phyloP scores from a whole-genome alignment of 176 grass and related monocot species.

The Oryza punctata region DNA sequence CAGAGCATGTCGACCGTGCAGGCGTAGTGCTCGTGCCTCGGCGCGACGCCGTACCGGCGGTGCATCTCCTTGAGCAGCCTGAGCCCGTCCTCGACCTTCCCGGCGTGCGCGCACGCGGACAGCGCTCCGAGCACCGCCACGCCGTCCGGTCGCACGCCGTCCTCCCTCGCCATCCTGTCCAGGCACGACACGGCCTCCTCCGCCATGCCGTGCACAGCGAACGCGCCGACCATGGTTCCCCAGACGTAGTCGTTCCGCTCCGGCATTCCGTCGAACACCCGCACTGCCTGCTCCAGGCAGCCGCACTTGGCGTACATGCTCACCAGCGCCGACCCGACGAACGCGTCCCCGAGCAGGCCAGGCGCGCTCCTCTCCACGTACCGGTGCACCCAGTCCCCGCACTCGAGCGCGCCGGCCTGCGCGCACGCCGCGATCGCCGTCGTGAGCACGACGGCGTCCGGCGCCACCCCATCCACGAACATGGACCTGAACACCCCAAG shows the following conservation, averaged over 20 bases:
- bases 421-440: slow-evolving; percentile 66
- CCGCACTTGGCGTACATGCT: slow-evolving; percentile 93
- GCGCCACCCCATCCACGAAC: slow-evolving; percentile 47
- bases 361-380: slow-evolving; percentile 45
- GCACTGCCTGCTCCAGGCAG: slow-evolving; percentile 51
- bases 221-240: slow-evolving; percentile 75
- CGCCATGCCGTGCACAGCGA: slow-evolving; percentile 68
- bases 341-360: slow-evolving; percentile 49
- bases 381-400: slow-evolving; percentile 63
- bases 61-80: slow-evolving; percentile 58
- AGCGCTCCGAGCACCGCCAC: slow-evolving; percentile 63
- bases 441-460: slow-evolving; percentile 69
- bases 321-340: slow-evolving; percentile 71
- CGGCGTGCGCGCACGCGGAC: slow-evolving; percentile 66
- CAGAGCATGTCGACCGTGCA: slow-evolving; percentile 90
- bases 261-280: slow-evolving; percentile 72
- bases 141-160: slow-evolving; percentile 61
- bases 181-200: slow-evolving; percentile 53
- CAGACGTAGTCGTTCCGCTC: slow-evolving; percentile 75
- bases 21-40: slow-evolving; percentile 76
- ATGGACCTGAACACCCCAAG: slow-evolving; percentile 55
- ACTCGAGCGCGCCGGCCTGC: slow-evolving; percentile 63
- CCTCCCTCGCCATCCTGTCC: slow-evolving; percentile 60
- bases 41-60: slow-evolving; percentile 41
- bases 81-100: slow-evolving; percentile 62